A percentile compares a stretch with the other conserved stretches of the same genome.
Conservation (phyloP, 2,329 filamentous ascomycete species). For the Alternaria burnsii region DNA sequence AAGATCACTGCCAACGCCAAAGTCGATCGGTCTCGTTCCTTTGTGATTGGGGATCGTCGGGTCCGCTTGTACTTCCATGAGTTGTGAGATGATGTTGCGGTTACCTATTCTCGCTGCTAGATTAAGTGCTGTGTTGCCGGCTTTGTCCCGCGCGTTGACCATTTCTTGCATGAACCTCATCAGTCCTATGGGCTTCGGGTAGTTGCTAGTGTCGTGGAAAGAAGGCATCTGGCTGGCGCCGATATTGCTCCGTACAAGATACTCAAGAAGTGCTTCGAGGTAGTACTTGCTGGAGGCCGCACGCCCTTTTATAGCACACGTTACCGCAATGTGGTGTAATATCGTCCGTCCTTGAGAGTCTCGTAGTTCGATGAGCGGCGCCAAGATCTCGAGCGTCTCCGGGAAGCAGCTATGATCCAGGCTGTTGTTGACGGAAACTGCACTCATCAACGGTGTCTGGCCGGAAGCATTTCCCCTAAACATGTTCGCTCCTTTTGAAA, state of each 20-base stretch:
- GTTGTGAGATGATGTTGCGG: constrained; percentile 92
- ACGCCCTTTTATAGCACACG: constrained; percentile 92
- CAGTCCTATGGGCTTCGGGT: constrained; percentile 77
- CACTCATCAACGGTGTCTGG: constrained; percentile 91
- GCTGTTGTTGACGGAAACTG: constrained; percentile 92
- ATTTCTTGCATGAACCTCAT: constrained; percentile 96
- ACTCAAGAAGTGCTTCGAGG: constrained; percentile 91
- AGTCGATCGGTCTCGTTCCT: constrained; percentile 88
- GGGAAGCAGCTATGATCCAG: constrained; percentile 91
- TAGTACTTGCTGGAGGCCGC: constrained; percentile 95
- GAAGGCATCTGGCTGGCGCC: constrained; percentile 42
- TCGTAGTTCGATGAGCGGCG: constrained; percentile 86
- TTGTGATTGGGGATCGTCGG: constrained; percentile 91
- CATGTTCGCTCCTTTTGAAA: constrained; percentile 85
- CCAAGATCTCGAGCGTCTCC: constrained; percentile 86
- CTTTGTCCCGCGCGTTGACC: constrained; percentile 93
- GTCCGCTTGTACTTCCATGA: constrained; percentile 93
- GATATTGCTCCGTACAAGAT: constrained; percentile 80
- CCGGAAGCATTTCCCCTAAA: constrained; percentile 87
- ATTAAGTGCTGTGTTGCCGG: constrained; percentile 93
- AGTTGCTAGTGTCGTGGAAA: constrained; percentile 62
- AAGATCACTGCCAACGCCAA: constrained; percentile 82
- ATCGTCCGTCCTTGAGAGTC: constrained; percentile 92
- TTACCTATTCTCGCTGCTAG: constrained; percentile 93
- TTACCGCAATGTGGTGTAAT: constrained; percentile 94